Base-by-base conservation (phyloP, 1,139 yeast genomes). In the Scheffersomyces lignicola region DNA sequence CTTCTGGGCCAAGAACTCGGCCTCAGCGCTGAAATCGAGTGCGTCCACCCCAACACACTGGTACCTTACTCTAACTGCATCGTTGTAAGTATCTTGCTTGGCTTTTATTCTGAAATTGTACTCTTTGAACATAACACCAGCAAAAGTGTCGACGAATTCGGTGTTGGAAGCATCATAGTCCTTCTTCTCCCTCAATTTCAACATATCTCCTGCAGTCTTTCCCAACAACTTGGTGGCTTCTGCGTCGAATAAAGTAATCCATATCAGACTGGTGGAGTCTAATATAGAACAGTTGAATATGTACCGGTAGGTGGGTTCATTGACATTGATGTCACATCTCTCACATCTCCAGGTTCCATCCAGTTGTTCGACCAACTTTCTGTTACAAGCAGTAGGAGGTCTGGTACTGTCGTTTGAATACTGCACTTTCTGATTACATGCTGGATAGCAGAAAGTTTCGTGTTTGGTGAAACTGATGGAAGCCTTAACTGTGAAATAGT, bases 291-390 rank as follows among this genome's bases (percentile, higher is more conserved):
- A 62, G 16, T 83, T 80, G 47, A 90, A 60, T 38, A 90, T 80
- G 50, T 85, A 94, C 56, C 97, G 77, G 63, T 85, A 81, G 33
- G 73, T 69, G 21, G 98, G 97, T 39, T 70, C 73, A 3, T 74
- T 69, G 52, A 78, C 81, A 38, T 76, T 75, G 38, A 75, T 66
- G 50, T 87, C 83, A 73, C 97, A 90, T 58, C 83, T 84, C 57
- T 89, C 97, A 68, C 99, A 94, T 59, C 95, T 78, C 96, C 96
- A 92, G 16, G 80, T 68, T 13, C 82, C 86, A 56, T 83, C 87
- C 38, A 77, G 82, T 39, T 77, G 80, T 52, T 84, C 83, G 31
- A 83, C 62, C 24, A 89, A 87, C 62, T 94, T 94, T 54, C 89
- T 81, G 57, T 83, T 83, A 69, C 98, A 92, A 14, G 36, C 33